A percentile compares a stretch with the other conserved stretches of the same genome.
phyloP scores from a whole-genome alignment of 2,329 filamentous ascomycete species.

The Pseudogymnoascus sp. region DNA sequence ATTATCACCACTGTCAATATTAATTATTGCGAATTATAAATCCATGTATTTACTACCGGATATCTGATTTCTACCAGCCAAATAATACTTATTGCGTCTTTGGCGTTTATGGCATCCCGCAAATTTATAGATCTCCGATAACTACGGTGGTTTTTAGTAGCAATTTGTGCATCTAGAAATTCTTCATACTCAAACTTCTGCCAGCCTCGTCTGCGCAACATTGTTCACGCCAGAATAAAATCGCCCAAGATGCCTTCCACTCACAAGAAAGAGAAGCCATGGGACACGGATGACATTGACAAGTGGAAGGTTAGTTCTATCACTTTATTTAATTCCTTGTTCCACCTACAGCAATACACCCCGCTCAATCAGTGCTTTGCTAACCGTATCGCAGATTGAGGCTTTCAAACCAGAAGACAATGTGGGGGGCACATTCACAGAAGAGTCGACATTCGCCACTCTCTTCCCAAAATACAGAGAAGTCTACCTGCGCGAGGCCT shows the following conservation, averaged over 20 bases:
- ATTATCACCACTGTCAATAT: background rate
- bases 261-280: slow-evolving; percentile 82
- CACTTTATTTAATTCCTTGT: background rate
- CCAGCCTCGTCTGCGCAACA: slow-evolving; percentile 5
- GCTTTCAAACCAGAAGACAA: slow-evolving; percentile 83
- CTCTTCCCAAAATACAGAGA: slow-evolving; percentile 96
- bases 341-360: background rate
- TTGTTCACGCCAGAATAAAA: background rate
- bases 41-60: background rate
- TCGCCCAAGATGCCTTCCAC: slow-evolving; percentile 67
- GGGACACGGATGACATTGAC: slow-evolving; percentile 95
- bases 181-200: slow-evolving; percentile 9
- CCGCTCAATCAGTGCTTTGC: background rate
- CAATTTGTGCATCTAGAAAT: slow-evolving; percentile 7
- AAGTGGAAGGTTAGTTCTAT: slow-evolving; percentile 68
- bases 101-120: background rate
- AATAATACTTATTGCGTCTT: background rate
- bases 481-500: slow-evolving; percentile 83
- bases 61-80: background rate
- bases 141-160: background rate
- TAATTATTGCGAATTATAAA: background rate
- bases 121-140: background rate
- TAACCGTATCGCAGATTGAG: slow-evolving; percentile 50
- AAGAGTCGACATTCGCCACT: slow-evolving; percentile 83
- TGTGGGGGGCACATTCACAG: slow-evolving; percentile 72